Evolutionary conservation across 2,329 filamentous ascomycete species (phyloP).

Genomic region (Cordyceps militaris): DNA sequence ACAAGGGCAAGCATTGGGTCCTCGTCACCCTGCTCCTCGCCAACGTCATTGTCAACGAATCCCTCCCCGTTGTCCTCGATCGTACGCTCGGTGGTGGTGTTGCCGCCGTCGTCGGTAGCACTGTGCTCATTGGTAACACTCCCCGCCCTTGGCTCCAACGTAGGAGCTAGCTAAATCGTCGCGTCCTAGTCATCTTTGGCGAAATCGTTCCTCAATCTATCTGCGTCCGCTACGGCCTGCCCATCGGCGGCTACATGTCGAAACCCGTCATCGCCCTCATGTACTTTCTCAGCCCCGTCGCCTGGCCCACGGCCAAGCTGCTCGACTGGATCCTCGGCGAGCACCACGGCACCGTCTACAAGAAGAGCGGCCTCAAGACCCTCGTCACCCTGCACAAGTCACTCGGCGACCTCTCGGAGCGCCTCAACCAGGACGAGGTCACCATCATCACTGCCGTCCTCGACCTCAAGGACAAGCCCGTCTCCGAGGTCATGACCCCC

Average conservation of each 20-base stretch:
- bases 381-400: slow-evolving; percentile 92
- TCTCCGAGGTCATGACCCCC: slow-evolving; percentile 95
- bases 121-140: slow-evolving; percentile 78
- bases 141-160: neutral
- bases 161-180: slow-evolving; percentile 10
- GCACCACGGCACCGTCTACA: slow-evolving; percentile 94
- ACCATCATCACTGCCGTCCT: slow-evolving; percentile 97
- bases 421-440: slow-evolving; percentile 93
- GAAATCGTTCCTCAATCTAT: slow-evolving; percentile 94
- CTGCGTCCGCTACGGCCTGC: slow-evolving; percentile 91
- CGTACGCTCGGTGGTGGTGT: slow-evolving; percentile 89
- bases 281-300: slow-evolving; percentile 83
- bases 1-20: slow-evolving; percentile 95
- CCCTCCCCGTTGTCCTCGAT: slow-evolving; percentile 89
- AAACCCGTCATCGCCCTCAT: slow-evolving; percentile 81
- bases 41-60: slow-evolving; percentile 98
- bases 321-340: slow-evolving; percentile 89
- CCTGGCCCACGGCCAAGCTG: slow-evolving; percentile 92
- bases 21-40: slow-evolving; percentile 87
- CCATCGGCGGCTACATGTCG: slow-evolving; percentile 90
- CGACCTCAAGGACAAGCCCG: slow-evolving; percentile 92
- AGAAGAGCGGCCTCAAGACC: slow-evolving; percentile 95
- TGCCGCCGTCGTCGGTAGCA: slow-evolving; percentile 89
- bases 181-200: slow-evolving; percentile 78
- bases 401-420: slow-evolving; percentile 76